Conservation (phyloP, 257 asterid genomes). For the Scutellaria barbata region DNA sequence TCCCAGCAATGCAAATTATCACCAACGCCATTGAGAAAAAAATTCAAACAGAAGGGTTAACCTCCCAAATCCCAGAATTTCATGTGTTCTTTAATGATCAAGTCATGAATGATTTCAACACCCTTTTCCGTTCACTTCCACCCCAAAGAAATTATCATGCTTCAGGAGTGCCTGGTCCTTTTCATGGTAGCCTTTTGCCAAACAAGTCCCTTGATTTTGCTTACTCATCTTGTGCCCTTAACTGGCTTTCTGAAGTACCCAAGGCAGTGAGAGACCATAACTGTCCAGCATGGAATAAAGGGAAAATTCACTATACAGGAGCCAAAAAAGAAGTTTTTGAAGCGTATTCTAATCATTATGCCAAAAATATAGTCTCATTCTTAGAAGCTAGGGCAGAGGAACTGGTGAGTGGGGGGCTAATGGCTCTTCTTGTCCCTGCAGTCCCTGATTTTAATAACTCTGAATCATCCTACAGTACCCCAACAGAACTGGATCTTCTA, state of each 20-base stretch:
- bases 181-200: slow-evolving; percentile 49
- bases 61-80: slow-evolving; percentile 38
- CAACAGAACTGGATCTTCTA: slow-evolving; percentile 34
- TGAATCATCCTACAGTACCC: slow-evolving; percentile 31
- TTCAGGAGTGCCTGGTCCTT: slow-evolving; percentile 59
- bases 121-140: slow-evolving; percentile 50
- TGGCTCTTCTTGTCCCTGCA: slow-evolving; percentile 54
- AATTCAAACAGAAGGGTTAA: slow-evolving; percentile 12
- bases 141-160: slow-evolving; percentile 41
- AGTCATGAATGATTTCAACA: slow-evolving; percentile 52
- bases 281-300: slow-evolving; percentile 49
- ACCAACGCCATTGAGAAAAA: slow-evolving; percentile 37
- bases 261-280: slow-evolving; percentile 37
- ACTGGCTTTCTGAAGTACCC: slow-evolving; percentile 55
- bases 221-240: slow-evolving; percentile 51
- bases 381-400: slow-evolving; percentile 56
- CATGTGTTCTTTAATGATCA: slow-evolving; percentile 56
- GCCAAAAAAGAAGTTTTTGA: slow-evolving; percentile 38
- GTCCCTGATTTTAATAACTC: slow-evolving; percentile 36
- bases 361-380: slow-evolving; percentile 42
- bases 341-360: slow-evolving; percentile 47
- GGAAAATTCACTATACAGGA: slow-evolving; percentile 44
- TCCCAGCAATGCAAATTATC: slow-evolving; percentile 50
- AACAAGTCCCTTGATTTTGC: slow-evolving; percentile 50
- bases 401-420: slow-evolving; percentile 51